Conservation (phyloP, 805 yeast species). For the Candida insectorum region DNA sequence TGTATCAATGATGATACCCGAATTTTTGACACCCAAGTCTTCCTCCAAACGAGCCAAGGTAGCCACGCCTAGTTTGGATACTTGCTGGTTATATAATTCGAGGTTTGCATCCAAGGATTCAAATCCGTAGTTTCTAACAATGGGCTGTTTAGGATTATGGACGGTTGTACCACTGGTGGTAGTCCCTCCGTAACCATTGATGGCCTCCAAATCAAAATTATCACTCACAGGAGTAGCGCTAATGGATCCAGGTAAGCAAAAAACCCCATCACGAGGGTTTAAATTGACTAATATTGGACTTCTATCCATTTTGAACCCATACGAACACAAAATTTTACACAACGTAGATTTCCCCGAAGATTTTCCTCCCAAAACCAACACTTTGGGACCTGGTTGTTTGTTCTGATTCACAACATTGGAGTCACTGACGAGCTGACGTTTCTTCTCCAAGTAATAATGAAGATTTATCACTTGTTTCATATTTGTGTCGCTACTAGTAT, state of each 20-base stretch:
- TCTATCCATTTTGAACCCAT: slow-evolving; percentile 68
- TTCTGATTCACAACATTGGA: slow-evolving; percentile 15
- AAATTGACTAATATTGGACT: slow-evolving; percentile 73
- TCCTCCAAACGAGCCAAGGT: slow-evolving; percentile 47
- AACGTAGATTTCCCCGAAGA: slow-evolving; percentile 79
- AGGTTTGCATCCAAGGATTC: slow-evolving; percentile 56
- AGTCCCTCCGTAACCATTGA: slow-evolving; percentile 72
- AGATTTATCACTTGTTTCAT: slow-evolving; percentile 62
- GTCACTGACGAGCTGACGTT: slow-evolving; percentile 30
- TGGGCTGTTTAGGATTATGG: slow-evolving; percentile 84
- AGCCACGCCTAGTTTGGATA: slow-evolving; percentile 49
- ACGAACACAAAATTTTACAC: slow-evolving; percentile 64
- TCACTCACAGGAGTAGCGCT: slow-evolving; percentile 84
- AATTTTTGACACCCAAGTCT: slow-evolving; percentile 40
- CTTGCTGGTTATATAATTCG: slow-evolving; percentile 48
- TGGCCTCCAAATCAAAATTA: slow-evolving; percentile 67
- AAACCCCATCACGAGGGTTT: slow-evolving; percentile 70
- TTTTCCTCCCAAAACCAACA: slow-evolving; percentile 69
- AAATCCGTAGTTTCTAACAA: slow-evolving; percentile 78
- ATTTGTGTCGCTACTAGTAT: slow-evolving; percentile 68
- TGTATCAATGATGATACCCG: slow-evolving; percentile 73
- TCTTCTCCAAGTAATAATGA: slow-evolving; percentile 71
- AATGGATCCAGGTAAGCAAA: slow-evolving; percentile 77
- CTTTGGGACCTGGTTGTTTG: slow-evolving; percentile 46
- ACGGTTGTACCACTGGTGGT: slow-evolving; percentile 63